Conservation (phyloP, 2,329 filamentous ascomycete species). For the Didymella sp. region DNA sequence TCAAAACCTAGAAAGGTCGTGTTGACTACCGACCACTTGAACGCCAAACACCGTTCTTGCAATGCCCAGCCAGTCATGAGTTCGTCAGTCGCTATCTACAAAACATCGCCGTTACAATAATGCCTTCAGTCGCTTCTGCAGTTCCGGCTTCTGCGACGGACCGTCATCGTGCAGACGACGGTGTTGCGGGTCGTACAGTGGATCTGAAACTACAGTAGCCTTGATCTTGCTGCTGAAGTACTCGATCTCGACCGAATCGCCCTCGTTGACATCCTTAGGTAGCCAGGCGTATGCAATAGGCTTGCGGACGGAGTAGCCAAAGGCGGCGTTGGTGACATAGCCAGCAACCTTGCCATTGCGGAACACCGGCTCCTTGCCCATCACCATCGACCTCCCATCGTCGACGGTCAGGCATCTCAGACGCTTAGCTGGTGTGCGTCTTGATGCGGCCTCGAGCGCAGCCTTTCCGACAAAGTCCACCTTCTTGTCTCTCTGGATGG, state of each 20-base stretch:
- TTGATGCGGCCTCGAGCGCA: slow-evolving; percentile 55
- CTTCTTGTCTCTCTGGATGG: slow-evolving; percentile 57
- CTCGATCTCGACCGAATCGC: slow-evolving; percentile 63
- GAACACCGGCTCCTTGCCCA: slow-evolving; percentile 69
- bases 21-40: neutral
- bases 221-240: slow-evolving; percentile 64
- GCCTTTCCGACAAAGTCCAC: slow-evolving; percentile 60
- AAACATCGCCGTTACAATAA: slow-evolving; percentile 23
- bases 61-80: slow-evolving; percentile 22
- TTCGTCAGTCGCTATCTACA: slow-evolving; percentile 20
- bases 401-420: slow-evolving; percentile 63
- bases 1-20: neutral
- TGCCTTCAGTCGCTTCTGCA: slow-evolving; percentile 34
- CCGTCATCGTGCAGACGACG: slow-evolving; percentile 45
- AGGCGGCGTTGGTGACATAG: slow-evolving; percentile 67
- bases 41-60: slow-evolving; percentile 8
- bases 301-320: slow-evolving; percentile 65
- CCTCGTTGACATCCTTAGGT: slow-evolving; percentile 56
- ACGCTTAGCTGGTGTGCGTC: slow-evolving; percentile 44
- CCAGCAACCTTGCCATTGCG: slow-evolving; percentile 56
- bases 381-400: slow-evolving; percentile 63
- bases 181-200: slow-evolving; percentile 56
- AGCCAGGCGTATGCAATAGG: slow-evolving; percentile 67
- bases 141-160: slow-evolving; percentile 24
- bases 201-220: slow-evolving; percentile 62